Percentiles rank a stretch among this genome's conserved stretches.
Evolutionary conservation across 805 yeast species (phyloP).

Genomic region (Saturnispora ahearnii): DNA sequence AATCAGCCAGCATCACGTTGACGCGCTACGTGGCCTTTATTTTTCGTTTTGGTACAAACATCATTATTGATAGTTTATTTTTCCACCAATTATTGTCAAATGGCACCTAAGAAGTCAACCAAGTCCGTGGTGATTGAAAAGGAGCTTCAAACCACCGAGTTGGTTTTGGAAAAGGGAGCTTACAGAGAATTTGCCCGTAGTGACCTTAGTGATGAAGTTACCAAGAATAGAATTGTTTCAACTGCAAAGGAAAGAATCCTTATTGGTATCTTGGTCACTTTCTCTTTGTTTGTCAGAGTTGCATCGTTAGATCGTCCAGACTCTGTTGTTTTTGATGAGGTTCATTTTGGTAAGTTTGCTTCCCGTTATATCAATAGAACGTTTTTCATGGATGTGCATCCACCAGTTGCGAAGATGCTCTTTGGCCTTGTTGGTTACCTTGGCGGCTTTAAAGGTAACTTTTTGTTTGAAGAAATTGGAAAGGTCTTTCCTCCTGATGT

Average conservation of each 20-base stretch:
- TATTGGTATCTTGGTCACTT: conserved; percentile 31
- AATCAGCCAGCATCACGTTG: neutral
- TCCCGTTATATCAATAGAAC: conserved; percentile 67
- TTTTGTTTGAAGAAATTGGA: conserved; percentile 60
- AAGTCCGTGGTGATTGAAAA: conserved; percentile 8
- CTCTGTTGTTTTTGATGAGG: conserved; percentile 77
- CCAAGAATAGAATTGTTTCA: conserved; percentile 33
- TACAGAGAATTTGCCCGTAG: conserved; percentile 47
- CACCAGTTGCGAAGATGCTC: conserved; percentile 76
- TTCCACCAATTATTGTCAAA: conserved; percentile 4
- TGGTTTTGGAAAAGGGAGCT: conserved; percentile 41
- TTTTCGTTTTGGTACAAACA: neutral
- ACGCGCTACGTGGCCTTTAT: conserved; percentile 9
- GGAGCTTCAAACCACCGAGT: conserved; percentile 30
- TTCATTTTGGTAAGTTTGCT: conserved; percentile 85
- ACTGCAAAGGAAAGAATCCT: conserved; percentile 32
- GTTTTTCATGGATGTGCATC: conserved; percentile 82
- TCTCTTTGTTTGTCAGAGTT: conserved; percentile 54
- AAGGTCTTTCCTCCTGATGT: conserved; percentile 45
- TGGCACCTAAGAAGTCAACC: conserved; percentile 19
- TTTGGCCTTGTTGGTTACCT: conserved; percentile 61
- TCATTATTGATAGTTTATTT: neutral
- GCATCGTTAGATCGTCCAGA: conserved; percentile 55
- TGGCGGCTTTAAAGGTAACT: conserved; percentile 67
- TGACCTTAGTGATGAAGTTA: conserved; percentile 35